Conservation (phyloP, 805 yeast species). For the Gaillardinia entomophila region DNA sequence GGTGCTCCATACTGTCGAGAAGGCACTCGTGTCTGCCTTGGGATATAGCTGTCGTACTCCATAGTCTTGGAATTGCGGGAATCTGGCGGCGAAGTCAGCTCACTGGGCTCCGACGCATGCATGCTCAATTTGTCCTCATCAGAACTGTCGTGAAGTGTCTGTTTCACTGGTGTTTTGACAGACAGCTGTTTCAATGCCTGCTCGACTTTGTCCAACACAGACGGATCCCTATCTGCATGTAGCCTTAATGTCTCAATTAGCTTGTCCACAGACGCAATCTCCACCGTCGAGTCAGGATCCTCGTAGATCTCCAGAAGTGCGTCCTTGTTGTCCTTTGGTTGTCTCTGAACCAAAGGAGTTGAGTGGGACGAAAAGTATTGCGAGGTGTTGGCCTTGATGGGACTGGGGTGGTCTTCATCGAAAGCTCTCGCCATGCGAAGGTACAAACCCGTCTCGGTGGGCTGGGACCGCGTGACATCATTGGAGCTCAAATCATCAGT, state of each 20-base stretch:
- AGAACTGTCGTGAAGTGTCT: too few relatives aligned
- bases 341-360: slow-evolving; percentile 4
- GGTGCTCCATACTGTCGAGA: too few relatives aligned
- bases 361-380: slow-evolving; percentile 4
- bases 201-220: too few relatives aligned
- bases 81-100: too few relatives aligned
- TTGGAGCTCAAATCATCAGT: slow-evolving; percentile 8
- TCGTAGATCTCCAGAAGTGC: background rate
- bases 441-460: slow-evolving; percentile 3
- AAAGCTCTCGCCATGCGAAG: slow-evolving; percentile 3
- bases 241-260: slow-evolving; percentile 1
- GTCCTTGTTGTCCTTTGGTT: background rate
- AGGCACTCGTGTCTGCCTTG: too few relatives aligned
- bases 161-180: too few relatives aligned
- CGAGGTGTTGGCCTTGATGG: background rate
- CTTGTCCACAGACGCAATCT: slow-evolving; percentile 3
- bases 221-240: slow-evolving; percentile 1
- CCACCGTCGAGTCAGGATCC: background rate
- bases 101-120: too few relatives aligned
- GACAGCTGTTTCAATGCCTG: too few relatives aligned
- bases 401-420: background rate
- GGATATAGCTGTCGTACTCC: too few relatives aligned
- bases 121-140: too few relatives aligned
- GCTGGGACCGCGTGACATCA: slow-evolving; percentile 1
- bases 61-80: too few relatives aligned